Base-by-base conservation (phyloP, 73 alveolate genomes). In the Paraurostyla sp. region DNA sequence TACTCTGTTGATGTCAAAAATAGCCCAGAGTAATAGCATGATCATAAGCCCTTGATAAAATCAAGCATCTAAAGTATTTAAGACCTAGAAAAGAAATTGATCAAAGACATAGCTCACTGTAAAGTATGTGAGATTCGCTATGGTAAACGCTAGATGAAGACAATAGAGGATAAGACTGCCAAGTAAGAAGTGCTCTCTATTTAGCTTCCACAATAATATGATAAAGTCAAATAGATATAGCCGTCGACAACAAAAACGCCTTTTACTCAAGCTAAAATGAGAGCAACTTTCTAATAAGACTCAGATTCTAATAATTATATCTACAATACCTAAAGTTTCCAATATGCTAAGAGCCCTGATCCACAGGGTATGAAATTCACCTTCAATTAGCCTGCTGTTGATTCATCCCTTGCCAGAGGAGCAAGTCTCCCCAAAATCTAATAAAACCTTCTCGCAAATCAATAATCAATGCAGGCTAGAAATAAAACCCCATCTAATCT, bases 71-170 rank as follows among this genome's bases (percentile, higher is more conserved):
- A 7, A 18, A 65, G 82, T 22, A 40, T 65, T 23, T 13, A 38
- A 1, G 82, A 65, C 56, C 35, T 65, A 0, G 82, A 65, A 38
- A 9, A 3, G 11, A 65, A 65, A 38, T 35, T 65, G 11, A 33
- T 65, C 54, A 33, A 32, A 65, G 82, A 65, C 42, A 16, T 65
- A 2, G 56, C 56, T 4, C 35, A 65, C 23, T 65, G 82, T 38
- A 65, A 65, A 40, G 82, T 65, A 35, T 65, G 82, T 40, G n/a
- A 65, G 41, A 6, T 35, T 11, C 35, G 25, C 13, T 65, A 38
- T 35, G 46, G 41, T 40, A 65, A 65, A 22, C 9, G 11, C 18
- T 38, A 32, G 2, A 32, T 65, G 56, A 65, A 40, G 25, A 65
- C 56, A 13, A 35, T 65, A 1, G 82, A 65, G 7, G 82, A 65